phyloP scores from a whole-genome alignment of 2,329 filamentous ascomycete species.

The Coniochaeta pulveracea region DNA sequence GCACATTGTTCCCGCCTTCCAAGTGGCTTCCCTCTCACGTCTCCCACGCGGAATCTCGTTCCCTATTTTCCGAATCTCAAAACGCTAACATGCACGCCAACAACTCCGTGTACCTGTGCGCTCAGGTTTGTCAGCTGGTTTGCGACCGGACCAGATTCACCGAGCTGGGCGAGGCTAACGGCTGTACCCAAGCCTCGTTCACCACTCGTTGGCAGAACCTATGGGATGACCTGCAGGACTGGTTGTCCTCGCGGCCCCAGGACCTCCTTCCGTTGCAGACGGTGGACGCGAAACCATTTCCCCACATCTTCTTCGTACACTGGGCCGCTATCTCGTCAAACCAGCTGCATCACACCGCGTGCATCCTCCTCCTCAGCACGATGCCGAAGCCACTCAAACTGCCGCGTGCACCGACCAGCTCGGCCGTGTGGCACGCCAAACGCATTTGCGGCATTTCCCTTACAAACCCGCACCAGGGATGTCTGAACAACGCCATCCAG shows the following conservation, averaged over 20 bases:
- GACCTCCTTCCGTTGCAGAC: slow-evolving; percentile 34
- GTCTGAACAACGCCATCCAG: slow-evolving; percentile 45
- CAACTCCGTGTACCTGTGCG: slow-evolving; percentile 44
- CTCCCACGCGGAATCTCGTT: slow-evolving; percentile 21
- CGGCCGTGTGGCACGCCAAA: slow-evolving; percentile 42
- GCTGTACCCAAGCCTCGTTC: slow-evolving; percentile 27
- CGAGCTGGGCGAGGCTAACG: slow-evolving; percentile 33
- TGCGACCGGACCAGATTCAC: slow-evolving; percentile 33
- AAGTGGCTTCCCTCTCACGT: slow-evolving; percentile 34
- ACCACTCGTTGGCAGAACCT: slow-evolving; percentile 31
- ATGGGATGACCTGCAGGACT: slow-evolving; percentile 37
- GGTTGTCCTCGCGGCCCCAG: slow-evolving; percentile 31
- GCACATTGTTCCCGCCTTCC: slow-evolving; percentile 34
- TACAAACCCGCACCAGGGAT: slow-evolving; percentile 42
- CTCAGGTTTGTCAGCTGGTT: slow-evolving; percentile 37
- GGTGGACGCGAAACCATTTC: slow-evolving; percentile 32
- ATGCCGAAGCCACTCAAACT: slow-evolving; percentile 19
- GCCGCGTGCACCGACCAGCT: slow-evolving; percentile 17
- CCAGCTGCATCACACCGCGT: slow-evolving; percentile 45
- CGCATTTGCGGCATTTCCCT: slow-evolving; percentile 44
- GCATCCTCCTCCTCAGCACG: slow-evolving; percentile 36
- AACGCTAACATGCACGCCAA: slow-evolving; percentile 46
- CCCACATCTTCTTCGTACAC: slow-evolving; percentile 38
- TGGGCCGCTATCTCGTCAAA: slow-evolving; percentile 45
- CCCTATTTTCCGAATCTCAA: slow-evolving; percentile 19